These are phyloP conservation scores for Crotalaria pallida DNA, from an alignment of 306 rosid genomes.

Conservation along the genomic window DNA sequence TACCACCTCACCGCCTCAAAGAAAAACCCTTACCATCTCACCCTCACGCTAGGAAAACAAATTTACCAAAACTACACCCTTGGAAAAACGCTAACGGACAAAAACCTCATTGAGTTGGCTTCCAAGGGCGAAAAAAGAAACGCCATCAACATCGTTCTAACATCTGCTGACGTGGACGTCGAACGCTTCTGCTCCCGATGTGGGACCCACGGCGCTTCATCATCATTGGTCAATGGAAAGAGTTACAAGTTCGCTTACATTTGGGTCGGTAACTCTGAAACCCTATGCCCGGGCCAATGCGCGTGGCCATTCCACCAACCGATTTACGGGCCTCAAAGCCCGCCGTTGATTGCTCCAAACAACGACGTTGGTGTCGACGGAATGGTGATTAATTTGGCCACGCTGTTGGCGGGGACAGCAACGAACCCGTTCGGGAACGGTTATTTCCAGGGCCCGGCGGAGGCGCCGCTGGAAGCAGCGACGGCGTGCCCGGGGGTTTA, in stretches of 20 bases:
- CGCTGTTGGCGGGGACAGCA: slow-evolving; percentile 60
- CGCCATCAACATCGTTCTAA: slow-evolving; percentile 66
- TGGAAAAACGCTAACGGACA: slow-evolving; percentile 56
- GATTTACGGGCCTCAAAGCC: slow-evolving; percentile 47
- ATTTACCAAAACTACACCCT: slow-evolving; percentile 51
- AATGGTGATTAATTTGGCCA: slow-evolving; percentile 53
- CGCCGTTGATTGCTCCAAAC: slow-evolving; percentile 52
- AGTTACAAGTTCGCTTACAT: slow-evolving; percentile 48
- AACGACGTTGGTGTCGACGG: slow-evolving; percentile 69
- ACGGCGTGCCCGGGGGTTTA: slow-evolving; percentile 64
- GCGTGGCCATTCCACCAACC: slow-evolving; percentile 83
- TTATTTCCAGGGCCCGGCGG: slow-evolving; percentile 53
- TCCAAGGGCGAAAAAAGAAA: slow-evolving; percentile 52
- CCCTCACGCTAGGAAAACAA: slow-evolving; percentile 43
- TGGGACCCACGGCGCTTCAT: slow-evolving; percentile 62
- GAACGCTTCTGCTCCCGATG: slow-evolving; percentile 71
- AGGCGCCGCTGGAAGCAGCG: slow-evolving; percentile 56
- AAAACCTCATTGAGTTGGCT: slow-evolving; percentile 47
- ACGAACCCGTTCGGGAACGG: slow-evolving; percentile 75
- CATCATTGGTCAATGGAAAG: slow-evolving; percentile 22
- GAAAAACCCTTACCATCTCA: slow-evolving; percentile 22
- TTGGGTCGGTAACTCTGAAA: slow-evolving; percentile 69
- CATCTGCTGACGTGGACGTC: slow-evolving; percentile 61
- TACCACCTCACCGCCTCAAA: slow-evolving; percentile 37
- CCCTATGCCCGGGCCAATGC: slow-evolving; percentile 60